Evolutionary conservation across 2,329 filamentous ascomycete species (phyloP), one percentile per base, ranked within the genome.

Genomic region (Thielaviopsis musarum): DNA sequence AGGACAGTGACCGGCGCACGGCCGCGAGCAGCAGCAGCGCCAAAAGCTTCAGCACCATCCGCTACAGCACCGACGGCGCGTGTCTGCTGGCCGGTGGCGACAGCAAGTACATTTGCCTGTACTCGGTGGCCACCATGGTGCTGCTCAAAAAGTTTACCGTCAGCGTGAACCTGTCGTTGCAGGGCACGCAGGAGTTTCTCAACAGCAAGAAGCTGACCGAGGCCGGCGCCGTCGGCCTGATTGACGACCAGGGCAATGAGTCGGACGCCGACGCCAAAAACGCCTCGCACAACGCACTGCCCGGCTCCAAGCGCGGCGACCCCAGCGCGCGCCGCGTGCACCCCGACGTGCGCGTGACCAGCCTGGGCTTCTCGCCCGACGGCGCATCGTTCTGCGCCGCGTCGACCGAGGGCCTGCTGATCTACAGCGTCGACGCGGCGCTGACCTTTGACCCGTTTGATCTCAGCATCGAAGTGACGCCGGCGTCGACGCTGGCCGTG

Each of bases 21-120:
- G 93, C 93, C 2, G 93, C 93, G 53, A 97, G 95, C 66, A 85
- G 87, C 2, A 81, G 89, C 1, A 89, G 89, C 45, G 95, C 88
- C 51, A 98, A 98, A 70, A 86, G 83, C 64, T 98, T 95, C 74
- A 85, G 81, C 66, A 87, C 86, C 6, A 87, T 98, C 64, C 82
- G 81, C 58, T 98, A 97, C 73, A 95, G 90, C 69, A 86, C 88
- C 1, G 93, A 98, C 68, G 93, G 93, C 13, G 87, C 83, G 63
- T 96, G 93, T 66, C 77, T 98, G 12, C 76, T 98, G 49, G 93
- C 91, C 0, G 91, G 83, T 54, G 93, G 93, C 34, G 95, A 93
- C 76, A 96, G 90, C 83, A 98, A 98, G 74, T 96, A 95, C 70
- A 96, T 98, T 57, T 97, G 93, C 69, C 72, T 98, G 61, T 98